Conservation (phyloP, 208 protist species). For the Angomonas ambiguus region DNA sequence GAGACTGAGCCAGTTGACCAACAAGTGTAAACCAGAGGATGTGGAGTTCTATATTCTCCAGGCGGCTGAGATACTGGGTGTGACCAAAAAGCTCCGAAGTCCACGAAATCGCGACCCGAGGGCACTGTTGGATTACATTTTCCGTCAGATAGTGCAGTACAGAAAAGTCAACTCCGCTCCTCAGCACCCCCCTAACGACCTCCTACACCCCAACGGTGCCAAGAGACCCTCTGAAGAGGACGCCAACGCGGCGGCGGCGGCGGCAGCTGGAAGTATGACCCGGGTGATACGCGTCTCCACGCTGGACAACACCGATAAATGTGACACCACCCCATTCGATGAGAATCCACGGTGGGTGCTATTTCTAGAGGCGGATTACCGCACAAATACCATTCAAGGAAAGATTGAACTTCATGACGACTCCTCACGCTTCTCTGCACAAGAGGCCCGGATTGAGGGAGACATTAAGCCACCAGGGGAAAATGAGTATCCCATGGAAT, state of each 20-base stretch:
- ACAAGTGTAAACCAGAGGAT: conserved; percentile 93
- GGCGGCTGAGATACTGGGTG: conserved; percentile 91
- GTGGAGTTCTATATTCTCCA: conserved; percentile 93
- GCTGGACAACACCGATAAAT: conserved; percentile 22
- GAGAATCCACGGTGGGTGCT: conserved; percentile 77
- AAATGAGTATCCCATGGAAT: conserved; percentile 86
- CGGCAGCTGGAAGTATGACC: conserved; percentile 68
- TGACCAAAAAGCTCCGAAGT: conserved; percentile 89
- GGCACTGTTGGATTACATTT: conserved; percentile 91
- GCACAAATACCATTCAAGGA: conserved; percentile 61
- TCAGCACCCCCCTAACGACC: neutral
- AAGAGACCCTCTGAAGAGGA: neutral
- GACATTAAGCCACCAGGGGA: conserved; percentile 76
- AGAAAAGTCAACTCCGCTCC: conserved; percentile 74
- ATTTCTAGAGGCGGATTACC: conserved; percentile 69
- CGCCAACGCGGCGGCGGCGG: conserved; percentile 17
- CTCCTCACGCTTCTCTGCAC: conserved; percentile 47
- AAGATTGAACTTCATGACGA: conserved; percentile 58
- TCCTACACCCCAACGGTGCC: neutral
- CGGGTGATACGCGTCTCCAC: conserved; percentile 75
- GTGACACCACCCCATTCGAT: conserved; percentile 76
- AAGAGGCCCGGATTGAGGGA: conserved; percentile 75
- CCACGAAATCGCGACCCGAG: conserved; percentile 84
- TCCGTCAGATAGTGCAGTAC: conserved; percentile 91
- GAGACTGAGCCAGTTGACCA: conserved; percentile 94